Percentiles rank a stretch among this genome's conserved stretches.
phyloP scores from a whole-genome alignment of 2,329 filamentous ascomycete genomes.

The Sclerotinia nivalis region DNA sequence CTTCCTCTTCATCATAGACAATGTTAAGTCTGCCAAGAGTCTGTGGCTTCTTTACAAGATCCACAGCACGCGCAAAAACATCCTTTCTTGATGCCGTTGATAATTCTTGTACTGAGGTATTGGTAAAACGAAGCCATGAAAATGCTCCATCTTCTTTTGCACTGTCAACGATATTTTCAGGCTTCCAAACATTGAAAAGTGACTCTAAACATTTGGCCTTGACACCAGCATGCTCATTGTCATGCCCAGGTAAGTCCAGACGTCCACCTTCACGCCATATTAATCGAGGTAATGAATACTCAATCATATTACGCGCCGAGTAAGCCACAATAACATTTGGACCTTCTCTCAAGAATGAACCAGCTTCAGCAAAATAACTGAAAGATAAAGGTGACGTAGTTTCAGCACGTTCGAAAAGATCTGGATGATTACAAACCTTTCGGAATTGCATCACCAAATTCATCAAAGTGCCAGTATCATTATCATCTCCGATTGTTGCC shows the following conservation, averaged over 20 bases:
- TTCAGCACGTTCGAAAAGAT: conserved; percentile 93
- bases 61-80: conserved; percentile 71
- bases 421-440: conserved; percentile 98
- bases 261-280: conserved; percentile 81
- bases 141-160: conserved; percentile 65
- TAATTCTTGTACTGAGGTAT: conserved; percentile 72
- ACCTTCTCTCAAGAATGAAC: conserved; percentile 90
- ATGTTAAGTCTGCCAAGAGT: conserved; percentile 67
- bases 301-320: conserved; percentile 81
- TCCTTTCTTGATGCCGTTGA: conserved; percentile 68
- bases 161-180: conserved; percentile 72
- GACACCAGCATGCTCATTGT: conserved; percentile 79
- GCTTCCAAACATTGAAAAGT: conserved; percentile 87
- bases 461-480: conserved; percentile 95
- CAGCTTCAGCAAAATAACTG: conserved; percentile 89
- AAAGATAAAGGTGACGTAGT: conserved; percentile 83
- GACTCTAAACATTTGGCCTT: conserved; percentile 73
- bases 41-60: conserved; percentile 55
- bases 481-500: conserved; percentile 88
- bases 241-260: conserved; percentile 68
- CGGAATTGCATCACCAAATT: conserved; percentile 99
- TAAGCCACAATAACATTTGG: conserved; percentile 77
- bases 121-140: conserved; percentile 87
- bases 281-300: conserved; percentile 78
- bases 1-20: conserved; percentile 67